phyloP scores from a whole-genome alignment of 2,329 filamentous ascomycete species.

The Clarireedia homoeocarpa region DNA sequence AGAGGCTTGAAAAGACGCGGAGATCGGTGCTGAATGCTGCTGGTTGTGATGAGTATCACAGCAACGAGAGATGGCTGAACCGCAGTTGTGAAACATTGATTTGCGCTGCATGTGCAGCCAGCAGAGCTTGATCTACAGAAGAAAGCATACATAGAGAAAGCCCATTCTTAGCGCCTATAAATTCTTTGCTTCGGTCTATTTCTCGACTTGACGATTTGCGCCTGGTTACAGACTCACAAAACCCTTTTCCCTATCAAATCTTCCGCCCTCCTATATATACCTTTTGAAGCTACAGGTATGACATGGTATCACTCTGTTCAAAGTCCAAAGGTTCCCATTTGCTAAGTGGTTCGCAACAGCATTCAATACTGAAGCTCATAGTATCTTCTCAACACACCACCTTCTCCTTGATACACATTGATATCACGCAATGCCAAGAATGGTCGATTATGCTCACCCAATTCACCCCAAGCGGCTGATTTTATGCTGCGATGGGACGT shows the following conservation, averaged over 20 bases:
- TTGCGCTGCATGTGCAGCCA: constrained; percentile 1
- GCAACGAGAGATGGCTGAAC: constrained; percentile 9
- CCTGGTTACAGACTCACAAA: not conserved
- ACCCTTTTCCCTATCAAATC: not conserved
- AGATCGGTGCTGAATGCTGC: not conserved
- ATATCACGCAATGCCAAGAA: not conserved
- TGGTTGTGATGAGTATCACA: constrained; percentile 9
- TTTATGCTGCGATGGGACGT: constrained; percentile 28
- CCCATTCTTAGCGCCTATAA: constrained; percentile 3
- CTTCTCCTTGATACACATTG: not conserved
- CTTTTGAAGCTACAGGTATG: not conserved
- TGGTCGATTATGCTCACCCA: not conserved
- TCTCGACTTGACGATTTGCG: constrained; percentile 3
- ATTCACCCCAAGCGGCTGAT: constrained; percentile 21
- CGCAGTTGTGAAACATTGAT: not conserved
- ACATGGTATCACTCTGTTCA: not conserved
- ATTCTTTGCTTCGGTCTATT: not conserved
- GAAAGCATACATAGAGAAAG: not conserved
- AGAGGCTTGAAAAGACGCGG: constrained; percentile 3
- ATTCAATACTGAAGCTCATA: not conserved
- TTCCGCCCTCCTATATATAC: not conserved
- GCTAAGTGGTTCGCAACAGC: not conserved
- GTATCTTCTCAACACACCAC: not conserved
- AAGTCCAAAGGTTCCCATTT: not conserved
- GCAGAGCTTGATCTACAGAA: constrained; percentile 2